Evolutionary conservation across 2,329 filamentous ascomycete genomes (phyloP), one percentile per base, ranked within the genome.

Genomic region (Claviceps sp.): DNA sequence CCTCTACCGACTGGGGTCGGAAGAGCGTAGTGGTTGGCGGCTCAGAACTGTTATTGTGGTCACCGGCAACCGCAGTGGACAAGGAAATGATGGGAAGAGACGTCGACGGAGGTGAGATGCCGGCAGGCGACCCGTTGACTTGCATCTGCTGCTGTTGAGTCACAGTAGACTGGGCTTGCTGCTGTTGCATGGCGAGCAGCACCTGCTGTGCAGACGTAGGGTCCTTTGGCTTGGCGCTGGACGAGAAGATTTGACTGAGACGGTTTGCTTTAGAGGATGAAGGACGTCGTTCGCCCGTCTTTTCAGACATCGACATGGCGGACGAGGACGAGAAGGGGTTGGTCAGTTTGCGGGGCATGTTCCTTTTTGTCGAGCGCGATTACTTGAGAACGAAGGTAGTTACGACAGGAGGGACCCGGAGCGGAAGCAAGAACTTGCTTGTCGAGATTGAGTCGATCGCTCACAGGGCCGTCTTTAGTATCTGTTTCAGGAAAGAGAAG

Each of bases 41-140:
- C 60, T 95, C 85, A 66, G 81, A 82, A 65, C 79, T 84, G 65
- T 82, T 84, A 65, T 82, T 79, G 51, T 68, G 69, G 75, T 93
- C 78, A 60, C 87, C 86, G 56, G 81, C 85, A 34, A 82, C 86
- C 48, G 88, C 88, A 43, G 88, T 89, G 13, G 91, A 95, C 53
- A 97, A 77, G 43, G 88, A 95, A 63, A 97, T 96, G 51, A 85
- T 91, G 41, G 91, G 91, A 61, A 96, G 74, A 47, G 88, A 86
- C 57, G 90, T 72, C 54, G 85, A 84, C 43, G 88, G 77, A 53
- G 81, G 78, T 57, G 81, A 83, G 62, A 88, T 84, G 55, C 81
- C 77, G 53, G 79, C 76, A 42, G 82, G 77, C 50, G 78, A 73
- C 50, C 71, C 64, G 55, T 70, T 70, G 53, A 57, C 52, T 16